Evolutionary conservation across 352 stramenopile genomes (phyloP), one percentile per base, ranked within the genome.

Genomic region (Phytophthora capsici): DNA sequence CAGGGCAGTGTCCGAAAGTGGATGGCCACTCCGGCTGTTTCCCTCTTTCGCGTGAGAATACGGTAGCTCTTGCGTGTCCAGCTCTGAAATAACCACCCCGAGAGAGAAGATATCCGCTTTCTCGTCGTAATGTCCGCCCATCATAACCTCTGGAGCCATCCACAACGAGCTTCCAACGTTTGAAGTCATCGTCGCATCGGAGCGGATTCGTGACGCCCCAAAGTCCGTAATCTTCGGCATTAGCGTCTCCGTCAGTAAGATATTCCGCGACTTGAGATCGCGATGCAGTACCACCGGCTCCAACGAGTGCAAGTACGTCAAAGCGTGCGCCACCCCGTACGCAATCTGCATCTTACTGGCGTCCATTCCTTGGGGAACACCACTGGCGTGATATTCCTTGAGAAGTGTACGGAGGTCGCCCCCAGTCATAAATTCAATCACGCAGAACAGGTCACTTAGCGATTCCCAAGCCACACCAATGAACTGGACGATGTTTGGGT

Each of bases 181-280:
- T 1, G 62, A 61, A 0, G 71, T 79, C 67, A 79, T 79, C 0
- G 66, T 69, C 1, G 23, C 45, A 41, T 76, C 71, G 2, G 58
- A 66, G 1, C 71, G 58, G 41, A 66, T 47, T 1, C 69, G 64
- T 8, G 75, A 81, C 0, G 59, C 60, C 0, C 77, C 77, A 66
- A 89, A 89, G 58, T 89, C 80, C 6, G 78, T 87, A 6, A 89
- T 46, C 43, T 86, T 89, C 17, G 75, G 71, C 5, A 72, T 23
- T 14, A 82, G 47, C 14, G 61, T 63, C n/a, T 47, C 45, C 0
- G 72, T 78, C 14, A 91, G 50, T 41, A 91, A 57, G 51, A 91
- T 84, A 59, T 91, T 89, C 26, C 79, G 75, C 4, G 76, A 87
- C 57, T 90, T 90, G 57, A 90, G 73, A 56, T 89, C 82, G 14